phyloP scores from a whole-genome alignment of 805 yeast species.

The Saccharomycopsis fermentans region DNA sequence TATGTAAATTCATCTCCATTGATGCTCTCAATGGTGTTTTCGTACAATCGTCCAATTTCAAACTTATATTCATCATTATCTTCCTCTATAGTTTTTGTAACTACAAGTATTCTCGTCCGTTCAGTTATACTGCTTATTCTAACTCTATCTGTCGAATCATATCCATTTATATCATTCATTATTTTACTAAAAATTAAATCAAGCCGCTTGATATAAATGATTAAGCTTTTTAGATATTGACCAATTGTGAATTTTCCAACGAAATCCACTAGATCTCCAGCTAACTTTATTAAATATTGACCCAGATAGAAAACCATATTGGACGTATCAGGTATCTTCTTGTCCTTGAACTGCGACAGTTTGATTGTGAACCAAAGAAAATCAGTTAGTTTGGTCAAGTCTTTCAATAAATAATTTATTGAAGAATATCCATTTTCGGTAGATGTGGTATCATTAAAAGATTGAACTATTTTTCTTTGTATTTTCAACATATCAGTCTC shows the following conservation, averaged over 20 bases:
- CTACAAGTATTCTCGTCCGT: constrained; percentile 37
- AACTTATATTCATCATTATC: constrained; percentile 33
- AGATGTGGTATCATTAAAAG: constrained; percentile 25
- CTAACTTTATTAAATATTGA: constrained; percentile 48
- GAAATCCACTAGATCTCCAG: constrained; percentile 61
- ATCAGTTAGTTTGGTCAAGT: constrained; percentile 39
- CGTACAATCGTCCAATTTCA: constrained; percentile 36
- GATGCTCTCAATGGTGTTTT: constrained; percentile 31
- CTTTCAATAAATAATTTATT: constrained; percentile 31
- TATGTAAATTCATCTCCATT: constrained; percentile 3
- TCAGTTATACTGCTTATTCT: constrained; percentile 44
- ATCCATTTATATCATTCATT: constrained; percentile 29
- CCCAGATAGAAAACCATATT: constrained; percentile 42
- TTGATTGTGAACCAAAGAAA: constrained; percentile 53
- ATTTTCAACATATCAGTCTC: constrained; percentile 44
- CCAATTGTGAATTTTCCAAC: constrained; percentile 33
- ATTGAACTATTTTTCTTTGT: constrained; percentile 43
- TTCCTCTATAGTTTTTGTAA: constrained; percentile 26
- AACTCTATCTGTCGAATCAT: constrained; percentile 35
- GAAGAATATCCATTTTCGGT: constrained; percentile 16
- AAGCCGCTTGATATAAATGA: constrained; percentile 30
- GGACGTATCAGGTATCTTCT: neutral
- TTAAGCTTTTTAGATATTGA: constrained; percentile 28
- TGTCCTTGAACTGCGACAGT: constrained; percentile 14
- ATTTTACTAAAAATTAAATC: constrained; percentile 33